Evolutionary conservation across 2,329 filamentous ascomycete genomes (phyloP), one percentile per base, ranked within the genome.

Genomic region (Chrysoporthe austroafricana): DNA sequence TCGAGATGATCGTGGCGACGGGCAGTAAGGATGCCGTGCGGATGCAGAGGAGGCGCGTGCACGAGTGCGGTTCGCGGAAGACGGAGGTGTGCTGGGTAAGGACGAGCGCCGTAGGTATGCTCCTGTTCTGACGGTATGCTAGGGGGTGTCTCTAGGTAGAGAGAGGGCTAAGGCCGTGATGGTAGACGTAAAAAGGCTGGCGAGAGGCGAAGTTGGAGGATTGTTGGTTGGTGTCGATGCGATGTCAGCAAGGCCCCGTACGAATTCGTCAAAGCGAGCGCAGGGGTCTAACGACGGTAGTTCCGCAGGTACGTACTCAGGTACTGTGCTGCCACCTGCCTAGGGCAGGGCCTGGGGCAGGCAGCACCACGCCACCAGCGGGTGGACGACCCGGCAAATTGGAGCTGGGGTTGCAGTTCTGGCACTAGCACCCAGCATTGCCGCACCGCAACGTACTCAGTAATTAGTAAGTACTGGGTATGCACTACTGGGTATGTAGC

Each of bases 201-300:
- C 50, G 13, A 16, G 26, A 34, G 21, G 13, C 32, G 26, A 14
- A 14, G 7, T 7, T 11, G 11, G 50, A n/a, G 46, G 46, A 32
- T 21, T n/a, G 48, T 34, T 26, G 11, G 14, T 54, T 16, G 50
- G 50, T 54, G 50, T 54, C 32, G 50, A 54, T 16, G 50, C 50
- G 50, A 54, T 54, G 50, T 54, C 50, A 54, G 50, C 50, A 54
- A 54, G 50, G 50, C 13, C 26, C 6, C 16, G 50, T 54, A 54
- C 50, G 50, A 26, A 34, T 16, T 14, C 32, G 21, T 32, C 21
- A 16, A 14, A 14, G 21, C 36, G 36, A 5, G 11, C 26, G 50
- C 50, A 52, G 48, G 48, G 48, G 48, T 26, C 26, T 26, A 26
- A 26, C 26, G 26, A 26, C 26, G 26, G 26, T 26, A 26, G 26